A percentile compares a stretch with the other conserved stretches of the same genome.
Conservation (phyloP, 2,329 filamentous ascomycete species). For the Rhynchosporium secalis region DNA sequence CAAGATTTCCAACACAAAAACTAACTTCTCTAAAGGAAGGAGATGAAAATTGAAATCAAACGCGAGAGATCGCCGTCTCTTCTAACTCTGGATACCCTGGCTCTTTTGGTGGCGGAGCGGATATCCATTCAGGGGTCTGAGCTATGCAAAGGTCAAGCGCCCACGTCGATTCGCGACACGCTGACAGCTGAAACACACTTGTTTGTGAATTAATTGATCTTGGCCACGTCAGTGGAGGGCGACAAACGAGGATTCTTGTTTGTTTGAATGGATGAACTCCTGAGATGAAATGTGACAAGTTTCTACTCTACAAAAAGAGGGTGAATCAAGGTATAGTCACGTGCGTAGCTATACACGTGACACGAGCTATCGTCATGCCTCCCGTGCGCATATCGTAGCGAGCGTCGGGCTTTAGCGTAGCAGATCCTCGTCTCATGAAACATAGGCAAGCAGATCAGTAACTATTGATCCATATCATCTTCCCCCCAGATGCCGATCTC, state of each 20-base stretch:
- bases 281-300: not conserved
- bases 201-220: conserved; percentile 13
- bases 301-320: not conserved
- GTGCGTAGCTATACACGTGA: not conserved
- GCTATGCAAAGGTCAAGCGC: conserved; percentile 16
- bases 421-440: too few species aligned
- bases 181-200: conserved; percentile 15
- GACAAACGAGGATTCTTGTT: not conserved
- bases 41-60: not conserved
- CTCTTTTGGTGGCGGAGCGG: not conserved
- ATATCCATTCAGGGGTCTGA: conserved; percentile 9
- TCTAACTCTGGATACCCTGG: conserved; percentile 10
- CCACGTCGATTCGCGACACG: conserved; percentile 10
- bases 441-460: too few species aligned
- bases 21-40: not conserved
- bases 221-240: conserved; percentile 14
- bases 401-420: too few species aligned
- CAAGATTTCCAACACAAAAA: not conserved
- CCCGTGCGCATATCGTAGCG: too few species aligned
- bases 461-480: too few species aligned
- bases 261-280: not conserved
- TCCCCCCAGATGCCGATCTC: too few species aligned
- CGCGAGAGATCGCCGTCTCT: not conserved
- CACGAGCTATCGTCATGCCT: too few species aligned
- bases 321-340: not conserved